Evolutionary conservation across 2,329 filamentous ascomycete genomes (phyloP), one percentile per base, ranked within the genome.

Genomic region (Ophiocordyceps camponoti-floridani): DNA sequence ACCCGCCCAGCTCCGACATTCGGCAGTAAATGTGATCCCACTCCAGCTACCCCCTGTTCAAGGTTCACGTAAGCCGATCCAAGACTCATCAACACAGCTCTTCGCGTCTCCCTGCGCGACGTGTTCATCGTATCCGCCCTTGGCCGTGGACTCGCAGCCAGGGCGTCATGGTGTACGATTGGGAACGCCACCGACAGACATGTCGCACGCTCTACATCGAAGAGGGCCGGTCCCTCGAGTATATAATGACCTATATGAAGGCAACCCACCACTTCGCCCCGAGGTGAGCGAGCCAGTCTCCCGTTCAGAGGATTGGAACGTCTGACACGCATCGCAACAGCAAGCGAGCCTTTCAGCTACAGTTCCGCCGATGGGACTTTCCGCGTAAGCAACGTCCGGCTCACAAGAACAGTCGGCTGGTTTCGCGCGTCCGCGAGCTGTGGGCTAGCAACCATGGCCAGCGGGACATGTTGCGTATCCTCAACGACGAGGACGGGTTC

Each of bases 331-430:
- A 5, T 23, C 23, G 23, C 12, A 19, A 45, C 60, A 84, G 83
- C 59, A 85, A 84, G 65, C 78, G 83, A 48, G 79, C 80, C 40
- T 85, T 81, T 49, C 82, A 86, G 59, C 77, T 71, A 4, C 81
- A 86, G 52, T 84, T 87, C 61, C 81, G 78, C 55, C 70, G 76
- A 57, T 91, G 85, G 85, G 73, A 76, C 8, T 89, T 91, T 52
- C 83, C 84, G 13, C 75, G 72, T 47, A 85, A 85, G 58, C 77
- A 83, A 52, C 77, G 79, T 47, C 77, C 78, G 1, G 77, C 79
- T 1, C 75, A 86, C 56, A 82, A 82, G 54, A 81, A 86, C 56
- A 66, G 69, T 13, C 66, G 66, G 23, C 71, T 89, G 8, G 75
- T 84, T 38, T 72, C 70, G 16, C 75, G 84, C 28, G 72, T 89